A percentile compares a stretch with the other conserved stretches of the same genome.
These are phyloP conservation scores for Xerocomellus chrysenteron DNA, from an alignment of 768 basidiomycete genomes.

Conservation along the genomic window DNA sequence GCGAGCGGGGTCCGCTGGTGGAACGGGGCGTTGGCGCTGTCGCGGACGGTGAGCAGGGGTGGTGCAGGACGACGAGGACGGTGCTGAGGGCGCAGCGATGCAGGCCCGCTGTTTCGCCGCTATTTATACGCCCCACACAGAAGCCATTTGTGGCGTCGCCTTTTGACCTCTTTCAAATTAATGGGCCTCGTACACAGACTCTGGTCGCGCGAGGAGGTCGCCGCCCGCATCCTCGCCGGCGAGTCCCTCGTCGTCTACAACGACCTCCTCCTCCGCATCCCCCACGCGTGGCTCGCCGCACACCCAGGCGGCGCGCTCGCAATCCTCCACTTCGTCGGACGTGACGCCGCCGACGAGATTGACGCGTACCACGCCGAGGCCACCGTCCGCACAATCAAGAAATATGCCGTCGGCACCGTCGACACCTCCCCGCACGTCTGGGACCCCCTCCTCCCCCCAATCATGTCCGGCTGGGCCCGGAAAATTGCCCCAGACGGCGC, in stretches of 20 bases:
- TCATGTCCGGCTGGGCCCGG: constrained; percentile 81
- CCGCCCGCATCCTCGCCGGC: constrained; percentile 69
- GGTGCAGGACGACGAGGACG: constrained; percentile 3
- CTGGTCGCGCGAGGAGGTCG: constrained; percentile 58
- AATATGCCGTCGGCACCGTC: constrained; percentile 70
- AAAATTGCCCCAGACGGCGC: constrained; percentile 45
- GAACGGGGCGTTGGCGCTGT: constrained; percentile 8
- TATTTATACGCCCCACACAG: constrained; percentile 27
- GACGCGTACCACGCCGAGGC: constrained; percentile 79
- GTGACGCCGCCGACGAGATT: constrained; percentile 94
- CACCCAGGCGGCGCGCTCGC: constrained; percentile 91
- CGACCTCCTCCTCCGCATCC: constrained; percentile 61
- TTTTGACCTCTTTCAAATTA: background rate
- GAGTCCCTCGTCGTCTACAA: constrained; percentile 74
- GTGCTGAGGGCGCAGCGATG: background rate
- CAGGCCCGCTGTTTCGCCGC: background rate
- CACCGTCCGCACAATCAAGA: constrained; percentile 29
- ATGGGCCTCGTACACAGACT: constrained; percentile 34
- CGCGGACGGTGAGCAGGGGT: constrained; percentile 4
- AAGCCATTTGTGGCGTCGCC: background rate
- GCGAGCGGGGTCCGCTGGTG: background rate
- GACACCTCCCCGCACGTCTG: constrained; percentile 52
- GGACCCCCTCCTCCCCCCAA: constrained; percentile 81
- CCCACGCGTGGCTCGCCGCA: constrained; percentile 71
- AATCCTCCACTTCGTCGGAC: constrained; percentile 91